Conservation (phyloP, 441 rosid species). For the Kokia cookei region DNA sequence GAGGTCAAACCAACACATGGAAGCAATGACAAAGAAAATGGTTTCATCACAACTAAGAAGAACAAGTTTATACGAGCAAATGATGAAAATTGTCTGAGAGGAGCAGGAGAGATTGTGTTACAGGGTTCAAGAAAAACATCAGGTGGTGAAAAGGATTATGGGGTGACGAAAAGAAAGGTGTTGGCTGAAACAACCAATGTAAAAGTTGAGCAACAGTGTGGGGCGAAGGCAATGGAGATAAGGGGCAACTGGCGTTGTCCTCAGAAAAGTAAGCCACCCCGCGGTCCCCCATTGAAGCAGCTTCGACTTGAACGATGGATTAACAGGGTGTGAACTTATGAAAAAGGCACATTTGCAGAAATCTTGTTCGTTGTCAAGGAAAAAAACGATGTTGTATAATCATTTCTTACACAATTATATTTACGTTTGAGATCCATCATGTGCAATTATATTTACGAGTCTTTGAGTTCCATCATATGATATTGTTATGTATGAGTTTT, state of each 20-base stretch:
- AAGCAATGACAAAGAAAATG: conserved; percentile 29
- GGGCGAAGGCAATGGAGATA: conserved; percentile 25
- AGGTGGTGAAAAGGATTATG: conserved; percentile 9
- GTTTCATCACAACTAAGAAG: conserved; percentile 50
- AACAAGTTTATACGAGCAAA: conserved; percentile 16
- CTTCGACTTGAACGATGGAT: conserved; percentile 81
- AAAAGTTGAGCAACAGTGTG: conserved; percentile 24
- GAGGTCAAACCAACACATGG: conserved; percentile 1
- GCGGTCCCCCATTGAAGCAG: conserved; percentile 78
- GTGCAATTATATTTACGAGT: too few relatives aligned
- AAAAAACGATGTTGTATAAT: neutral
- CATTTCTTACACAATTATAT: neutral
- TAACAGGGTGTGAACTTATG: conserved; percentile 26
- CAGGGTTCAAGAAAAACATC: conserved; percentile 15
- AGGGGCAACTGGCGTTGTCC: conserved; percentile 84
- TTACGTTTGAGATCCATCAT: too few relatives aligned
- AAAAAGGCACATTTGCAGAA: neutral
- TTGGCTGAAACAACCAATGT: conserved; percentile 50
- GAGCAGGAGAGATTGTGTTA: conserved; percentile 14
- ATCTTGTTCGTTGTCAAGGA: neutral
- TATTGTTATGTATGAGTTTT: too few relatives aligned
- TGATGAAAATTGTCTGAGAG: conserved; percentile 16
- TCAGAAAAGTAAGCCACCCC: conserved; percentile 50
- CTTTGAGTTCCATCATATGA: too few relatives aligned
- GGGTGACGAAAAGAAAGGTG: conserved; percentile 29